Percentiles rank a stretch among this genome's conserved stretches.
These are phyloP conservation scores for Plasmodium gonderi DNA, from an alignment of 169 alveolate genomes.

Conservation along the genomic window DNA sequence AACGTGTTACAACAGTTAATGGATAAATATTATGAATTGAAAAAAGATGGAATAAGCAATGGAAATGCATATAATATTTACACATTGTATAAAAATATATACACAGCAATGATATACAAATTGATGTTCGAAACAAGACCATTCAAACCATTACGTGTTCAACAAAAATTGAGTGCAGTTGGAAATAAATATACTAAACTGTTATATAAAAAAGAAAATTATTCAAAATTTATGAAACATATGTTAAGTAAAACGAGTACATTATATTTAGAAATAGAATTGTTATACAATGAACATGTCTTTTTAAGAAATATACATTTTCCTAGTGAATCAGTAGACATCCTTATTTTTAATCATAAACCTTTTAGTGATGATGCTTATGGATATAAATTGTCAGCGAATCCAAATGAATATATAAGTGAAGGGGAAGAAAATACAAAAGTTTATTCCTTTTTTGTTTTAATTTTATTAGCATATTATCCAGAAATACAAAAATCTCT, in stretches of 20 bases:
- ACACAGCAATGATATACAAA: constrained; percentile 34
- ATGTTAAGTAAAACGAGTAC: constrained; percentile 43
- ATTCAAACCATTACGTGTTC: constrained; percentile 43
- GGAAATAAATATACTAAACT: constrained; percentile 63
- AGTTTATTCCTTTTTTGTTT: constrained; percentile 47
- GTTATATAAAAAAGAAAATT: constrained; percentile 45
- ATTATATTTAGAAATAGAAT: constrained; percentile 51
- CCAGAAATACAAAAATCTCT: constrained; percentile 52
- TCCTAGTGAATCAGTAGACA: constrained; percentile 35
- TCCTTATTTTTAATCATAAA: constrained; percentile 18
- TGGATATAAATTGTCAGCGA: constrained; percentile 36
- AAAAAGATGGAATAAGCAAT: constrained; percentile 39
- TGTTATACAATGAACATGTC: constrained; percentile 50
- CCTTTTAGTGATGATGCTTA: constrained; percentile 57
- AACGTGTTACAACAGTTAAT: constrained; percentile 56
- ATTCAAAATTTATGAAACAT: constrained; percentile 13
- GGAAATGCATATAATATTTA: constrained; percentile 57
- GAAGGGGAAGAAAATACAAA: constrained; percentile 73
- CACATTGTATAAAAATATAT: constrained; percentile 38
- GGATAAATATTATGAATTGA: constrained; percentile 32
- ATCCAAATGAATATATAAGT: neutral
- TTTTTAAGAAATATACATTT: constrained; percentile 44
- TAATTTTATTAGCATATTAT: constrained; percentile 26
- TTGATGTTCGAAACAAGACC: constrained; percentile 52
- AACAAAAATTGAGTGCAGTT: constrained; percentile 36